These are phyloP conservation scores for Sporothrix schenckii DNA, from an alignment of 2,329 filamentous ascomycete genomes.

Conservation along the genomic window DNA sequence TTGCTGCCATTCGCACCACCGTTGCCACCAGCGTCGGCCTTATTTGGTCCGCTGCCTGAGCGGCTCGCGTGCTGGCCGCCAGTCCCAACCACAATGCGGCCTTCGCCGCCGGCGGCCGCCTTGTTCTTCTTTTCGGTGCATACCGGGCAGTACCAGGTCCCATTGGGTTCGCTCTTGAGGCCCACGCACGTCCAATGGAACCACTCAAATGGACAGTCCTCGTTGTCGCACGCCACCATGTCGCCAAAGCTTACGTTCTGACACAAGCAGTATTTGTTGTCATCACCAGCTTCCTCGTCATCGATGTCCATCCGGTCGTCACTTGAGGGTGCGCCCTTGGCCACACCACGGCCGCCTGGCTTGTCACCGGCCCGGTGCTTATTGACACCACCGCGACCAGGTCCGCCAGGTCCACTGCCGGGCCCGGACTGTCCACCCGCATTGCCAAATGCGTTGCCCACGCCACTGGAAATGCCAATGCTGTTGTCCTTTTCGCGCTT, in stretches of 20 bases:
- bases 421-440: background rate
- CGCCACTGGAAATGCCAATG: conserved; percentile 24
- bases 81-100: background rate
- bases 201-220: conserved; percentile 80
- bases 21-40: background rate
- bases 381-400: conserved; percentile 12
- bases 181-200: conserved; percentile 81
- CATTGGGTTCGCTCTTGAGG: conserved; percentile 67
- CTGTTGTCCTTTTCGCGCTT: conserved; percentile 30
- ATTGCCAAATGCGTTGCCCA: conserved; percentile 9
- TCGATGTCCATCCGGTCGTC: conserved; percentile 60
- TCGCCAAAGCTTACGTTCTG: conserved; percentile 83
- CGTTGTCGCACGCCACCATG: conserved; percentile 88
- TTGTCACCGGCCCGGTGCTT: conserved; percentile 31
- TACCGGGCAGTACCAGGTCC: conserved; percentile 68
- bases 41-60: conserved; percentile 36
- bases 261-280: conserved; percentile 82
- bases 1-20: background rate
- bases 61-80: conserved; percentile 5
- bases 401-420: conserved; percentile 5
- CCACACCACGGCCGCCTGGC: conserved; percentile 16
- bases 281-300: conserved; percentile 72
- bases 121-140: conserved; percentile 57
- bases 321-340: conserved; percentile 41
- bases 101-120: conserved; percentile 37